Evolutionary conservation across 441 rosid genomes (phyloP).

Genomic region (Euphorbia schlechtendalii): DNA sequence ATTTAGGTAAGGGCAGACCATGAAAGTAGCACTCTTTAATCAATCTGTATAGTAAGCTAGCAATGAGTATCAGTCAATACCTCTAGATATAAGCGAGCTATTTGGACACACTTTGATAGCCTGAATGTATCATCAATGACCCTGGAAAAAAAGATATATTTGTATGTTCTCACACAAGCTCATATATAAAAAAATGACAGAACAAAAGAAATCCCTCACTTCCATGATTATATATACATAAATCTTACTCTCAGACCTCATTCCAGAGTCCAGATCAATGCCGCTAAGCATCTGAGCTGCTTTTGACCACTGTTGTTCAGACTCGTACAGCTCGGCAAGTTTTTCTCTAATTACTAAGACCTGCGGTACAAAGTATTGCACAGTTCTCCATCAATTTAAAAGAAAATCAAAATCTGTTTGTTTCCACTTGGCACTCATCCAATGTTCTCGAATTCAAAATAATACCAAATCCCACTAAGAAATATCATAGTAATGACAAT

Average conservation of each 20-base stretch:
- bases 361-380: conserved; percentile 37
- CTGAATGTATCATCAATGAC: conserved; percentile 78
- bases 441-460: too few species aligned
- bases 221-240: conserved; percentile 3
- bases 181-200: too few species aligned
- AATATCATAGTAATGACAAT: too few species aligned
- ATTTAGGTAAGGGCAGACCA: too few species aligned
- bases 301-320: conserved; percentile 92
- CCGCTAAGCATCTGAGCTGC: conserved; percentile 99
- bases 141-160: too few species aligned
- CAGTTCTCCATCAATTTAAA: too few species aligned
- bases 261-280: conserved; percentile 90
- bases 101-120: conserved; percentile 95
- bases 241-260: conserved; percentile 60
- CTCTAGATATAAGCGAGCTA: conserved; percentile 97
- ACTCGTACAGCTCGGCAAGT: conserved; percentile 89
- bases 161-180: too few species aligned
- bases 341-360: conserved; percentile 90
- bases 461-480: too few species aligned
- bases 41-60: neutral
- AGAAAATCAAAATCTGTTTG: too few species aligned
- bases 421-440: too few species aligned
- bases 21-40: neutral
- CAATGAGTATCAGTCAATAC: conserved; percentile 27
- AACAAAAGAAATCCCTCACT: neutral